Evolutionary conservation across 129 eudicot genomes (phyloP).

Genomic region (Artemisia argyi): DNA sequence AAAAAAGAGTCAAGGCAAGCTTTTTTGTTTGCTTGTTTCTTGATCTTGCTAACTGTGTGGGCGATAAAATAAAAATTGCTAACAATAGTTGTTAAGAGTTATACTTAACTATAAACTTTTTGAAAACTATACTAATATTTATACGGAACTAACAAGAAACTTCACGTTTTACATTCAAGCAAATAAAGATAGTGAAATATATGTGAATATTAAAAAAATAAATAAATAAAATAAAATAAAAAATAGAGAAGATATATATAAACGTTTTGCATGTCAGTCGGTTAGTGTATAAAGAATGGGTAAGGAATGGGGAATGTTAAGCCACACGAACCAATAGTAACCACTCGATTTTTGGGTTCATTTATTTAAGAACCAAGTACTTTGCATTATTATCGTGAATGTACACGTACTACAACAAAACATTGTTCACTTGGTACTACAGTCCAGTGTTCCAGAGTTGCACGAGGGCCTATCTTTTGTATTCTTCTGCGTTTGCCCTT

Average conservation of each 20-base stretch:
- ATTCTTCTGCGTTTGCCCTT: slow-evolving; percentile 40
- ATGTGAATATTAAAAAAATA: too few species aligned
- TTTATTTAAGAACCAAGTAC: slow-evolving; percentile 22
- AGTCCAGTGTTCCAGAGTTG: slow-evolving; percentile 57
- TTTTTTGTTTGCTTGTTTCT: too few species aligned
- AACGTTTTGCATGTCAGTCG: background rate
- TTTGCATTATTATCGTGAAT: slow-evolving; percentile 40
- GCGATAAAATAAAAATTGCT: too few species aligned
- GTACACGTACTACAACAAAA: slow-evolving; percentile 37
- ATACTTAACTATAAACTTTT: too few species aligned
- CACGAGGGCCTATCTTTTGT: slow-evolving; percentile 94
- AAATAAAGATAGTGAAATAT: too few species aligned
- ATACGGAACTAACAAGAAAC: too few species aligned
- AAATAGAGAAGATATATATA: background rate
- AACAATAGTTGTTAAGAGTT: too few species aligned
- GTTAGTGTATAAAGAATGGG: slow-evolving; percentile 19
- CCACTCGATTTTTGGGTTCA: slow-evolving; percentile 40
- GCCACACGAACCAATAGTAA: slow-evolving; percentile 50
- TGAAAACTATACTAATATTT: too few species aligned
- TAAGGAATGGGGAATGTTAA: slow-evolving; percentile 40
- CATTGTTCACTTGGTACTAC: slow-evolving; percentile 39
- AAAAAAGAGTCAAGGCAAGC: too few species aligned
- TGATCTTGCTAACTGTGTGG: too few species aligned
- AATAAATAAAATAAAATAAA: too few species aligned
- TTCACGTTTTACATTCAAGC: too few species aligned